These are phyloP conservation scores for Rubia balearica DNA, from an alignment of 305 asterid species.

Conservation along the genomic window DNA sequence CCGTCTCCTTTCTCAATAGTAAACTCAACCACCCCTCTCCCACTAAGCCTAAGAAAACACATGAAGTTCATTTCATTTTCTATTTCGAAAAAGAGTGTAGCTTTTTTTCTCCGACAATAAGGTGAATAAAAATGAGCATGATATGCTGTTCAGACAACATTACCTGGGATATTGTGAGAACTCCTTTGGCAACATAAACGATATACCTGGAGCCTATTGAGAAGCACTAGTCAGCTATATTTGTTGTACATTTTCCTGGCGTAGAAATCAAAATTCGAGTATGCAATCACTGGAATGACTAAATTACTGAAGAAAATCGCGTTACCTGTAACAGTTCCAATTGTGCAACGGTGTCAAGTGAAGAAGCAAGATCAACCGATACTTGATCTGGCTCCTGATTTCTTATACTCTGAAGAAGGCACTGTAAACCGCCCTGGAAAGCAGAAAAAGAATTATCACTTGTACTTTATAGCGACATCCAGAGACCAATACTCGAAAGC, in stretches of 20 bases:
- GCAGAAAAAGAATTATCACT: constrained; percentile 19
- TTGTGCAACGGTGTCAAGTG: constrained; percentile 74
- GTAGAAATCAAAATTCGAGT: not conserved
- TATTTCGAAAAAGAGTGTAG: not conserved
- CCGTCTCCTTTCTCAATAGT: constrained; percentile 81
- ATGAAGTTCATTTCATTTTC: constrained; percentile 11
- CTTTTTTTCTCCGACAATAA: not conserved
- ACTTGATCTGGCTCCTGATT: constrained; percentile 78
- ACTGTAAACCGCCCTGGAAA: constrained; percentile 72
- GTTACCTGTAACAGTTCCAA: constrained; percentile 89
- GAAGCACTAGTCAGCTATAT: constrained; percentile 35
- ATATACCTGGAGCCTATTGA: constrained; percentile 94
- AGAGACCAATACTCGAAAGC: not conserved
- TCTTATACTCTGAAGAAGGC: constrained; percentile 58
- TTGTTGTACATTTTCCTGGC: not conserved
- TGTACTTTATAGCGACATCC: not conserved
- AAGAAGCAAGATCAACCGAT: constrained; percentile 71
- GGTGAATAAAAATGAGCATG: not conserved
- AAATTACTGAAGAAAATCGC: constrained; percentile 7
- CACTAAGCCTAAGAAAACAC: constrained; percentile 65
- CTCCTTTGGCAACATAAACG: constrained; percentile 76
- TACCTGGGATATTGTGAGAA: constrained; percentile 77
- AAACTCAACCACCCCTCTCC: constrained; percentile 90
- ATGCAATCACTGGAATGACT: constrained; percentile 13
- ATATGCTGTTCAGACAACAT: constrained; percentile 4